Evolutionary conservation across 1,284 basidiomycete species (phyloP).

Genomic region (Apiotrichum gamsii): DNA sequence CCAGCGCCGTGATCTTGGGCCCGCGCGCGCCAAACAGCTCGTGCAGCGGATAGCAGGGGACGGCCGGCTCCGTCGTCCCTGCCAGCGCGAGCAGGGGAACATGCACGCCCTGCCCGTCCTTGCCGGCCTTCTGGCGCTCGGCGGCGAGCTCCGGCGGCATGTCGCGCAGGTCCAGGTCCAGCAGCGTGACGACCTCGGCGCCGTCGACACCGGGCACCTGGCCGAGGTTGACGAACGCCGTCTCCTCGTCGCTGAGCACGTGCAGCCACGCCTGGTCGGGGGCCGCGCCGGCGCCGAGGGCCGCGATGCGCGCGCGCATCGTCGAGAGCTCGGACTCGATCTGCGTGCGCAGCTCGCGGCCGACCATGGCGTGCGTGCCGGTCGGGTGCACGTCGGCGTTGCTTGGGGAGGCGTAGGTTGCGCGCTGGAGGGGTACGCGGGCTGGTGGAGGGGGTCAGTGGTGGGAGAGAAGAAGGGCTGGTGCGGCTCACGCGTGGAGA

Average conservation of each 20-base stretch:
- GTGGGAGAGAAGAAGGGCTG: no score
- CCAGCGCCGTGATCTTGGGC: neutral
- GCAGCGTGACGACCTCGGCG: constrained; percentile 9
- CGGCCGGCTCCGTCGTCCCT: constrained; percentile 7
- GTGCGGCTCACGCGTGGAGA: no score
- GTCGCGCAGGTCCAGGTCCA: constrained; percentile 8
- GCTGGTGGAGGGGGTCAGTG: no score
- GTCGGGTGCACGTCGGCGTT: neutral
- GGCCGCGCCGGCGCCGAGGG: neutral
- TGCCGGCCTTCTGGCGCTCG: constrained; percentile 1
- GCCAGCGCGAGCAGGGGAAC: constrained; percentile 13
- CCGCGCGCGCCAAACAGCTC: constrained; percentile 8
- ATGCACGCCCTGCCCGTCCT: constrained; percentile 11
- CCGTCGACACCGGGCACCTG: constrained; percentile 9
- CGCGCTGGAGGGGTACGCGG: no score
- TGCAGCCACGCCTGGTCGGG: constrained; percentile 2
- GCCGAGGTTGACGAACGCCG: constrained; percentile 16
- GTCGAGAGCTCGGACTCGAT: constrained; percentile 6
- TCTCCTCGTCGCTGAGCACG: constrained; percentile 10
- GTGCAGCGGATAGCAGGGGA: constrained; percentile 16
- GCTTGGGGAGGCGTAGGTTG: neutral
- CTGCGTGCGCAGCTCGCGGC: constrained; percentile 3
- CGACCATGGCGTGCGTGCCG: constrained; percentile 1
- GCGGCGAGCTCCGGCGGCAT: neutral
- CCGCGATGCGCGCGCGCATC: neutral